Base-by-base conservation (phyloP, 2,329 filamentous ascomycete species). In the Cryphonectria naterciae region DNA sequence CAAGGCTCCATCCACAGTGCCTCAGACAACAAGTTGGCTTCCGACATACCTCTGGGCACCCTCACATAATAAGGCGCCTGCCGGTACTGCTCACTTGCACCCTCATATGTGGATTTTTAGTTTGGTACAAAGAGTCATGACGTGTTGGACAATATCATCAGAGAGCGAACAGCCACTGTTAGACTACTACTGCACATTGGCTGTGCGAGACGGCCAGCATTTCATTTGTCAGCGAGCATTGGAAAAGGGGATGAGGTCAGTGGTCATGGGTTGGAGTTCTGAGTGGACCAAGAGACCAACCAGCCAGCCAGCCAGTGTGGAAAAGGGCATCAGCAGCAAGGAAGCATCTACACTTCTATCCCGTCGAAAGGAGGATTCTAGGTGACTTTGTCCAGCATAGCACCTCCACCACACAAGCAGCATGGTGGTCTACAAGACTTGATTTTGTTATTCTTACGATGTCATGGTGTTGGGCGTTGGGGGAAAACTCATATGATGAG, bases 141-240 rank as follows among this genome's bases (percentile, higher is more conserved):
- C 22, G 58, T 32, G 49, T 32, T 61, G 49, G 60, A 70, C 54
- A 37, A 10, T 22, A 49, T 11, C 32, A 32, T 54, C n/a, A 49
- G 35, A 65, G 41, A 39, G 32, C 32, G 39, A 19, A 37, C 22
- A 28, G 63, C 46, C 46, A n/a, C 8, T 10, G 19, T 49, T 19
- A 49, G 46, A n/a, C 19, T 39, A 70, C 60, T 61, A 52, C 52
- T 32, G 52, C 61, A 35, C 60, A 41, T 13, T 35, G 28, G 68
- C 52, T 17, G 62, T 65, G 32, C 58, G 60, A 39, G 32, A 70
- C 41, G n/a, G 70, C n/a, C 43, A 46, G 43, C 61, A 70, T 72
- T 72, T 68, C 68, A 41, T 70, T 70, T 72, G 70, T 72, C 52
- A 46, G 68, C 25, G 61, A 62, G 62, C 70, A 66, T 70, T 60